Conservation (phyloP, 306 rosid genomes). For the Rubus idaeus region DNA sequence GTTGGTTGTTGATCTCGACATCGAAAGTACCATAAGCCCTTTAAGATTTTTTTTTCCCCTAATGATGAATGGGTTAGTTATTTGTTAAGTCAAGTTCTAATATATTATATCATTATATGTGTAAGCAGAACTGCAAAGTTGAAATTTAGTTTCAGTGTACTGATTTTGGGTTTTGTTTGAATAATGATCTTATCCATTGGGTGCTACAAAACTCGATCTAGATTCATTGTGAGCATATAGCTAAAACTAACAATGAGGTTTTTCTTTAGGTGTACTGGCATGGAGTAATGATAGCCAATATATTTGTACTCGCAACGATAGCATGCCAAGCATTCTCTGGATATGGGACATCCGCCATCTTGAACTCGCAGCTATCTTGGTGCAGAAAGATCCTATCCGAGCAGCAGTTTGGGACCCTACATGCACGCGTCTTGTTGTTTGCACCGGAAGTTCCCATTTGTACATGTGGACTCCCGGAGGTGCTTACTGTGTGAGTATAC, state of each 20-base stretch:
- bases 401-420: conserved; percentile 96
- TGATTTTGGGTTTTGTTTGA: neutral
- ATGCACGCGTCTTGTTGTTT: conserved; percentile 69
- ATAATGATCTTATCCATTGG: neutral
- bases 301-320: conserved; percentile 84
- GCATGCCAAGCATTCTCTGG: conserved; percentile 91
- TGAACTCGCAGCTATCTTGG: conserved; percentile 77
- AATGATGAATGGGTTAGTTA: neutral
- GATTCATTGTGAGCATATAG: neutral
- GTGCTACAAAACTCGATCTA: neutral
- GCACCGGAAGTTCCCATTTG: conserved; percentile 85
- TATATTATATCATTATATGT: neutral
- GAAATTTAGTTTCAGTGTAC: neutral
- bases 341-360: conserved; percentile 91
- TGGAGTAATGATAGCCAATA: conserved; percentile 97
- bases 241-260: conserved; percentile 10
- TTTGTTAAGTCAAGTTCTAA: neutral
- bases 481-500: conserved; percentile 77
- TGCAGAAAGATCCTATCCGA: conserved; percentile 81
- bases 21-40: neutral
- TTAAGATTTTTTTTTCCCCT: neutral
- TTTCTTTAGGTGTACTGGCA: conserved; percentile 60
- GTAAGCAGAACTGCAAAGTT: neutral
- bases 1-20: neutral
- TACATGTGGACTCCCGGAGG: conserved; percentile 97